Conservation (phyloP, 305 asterid genomes). For the Lippia alba region DNA sequence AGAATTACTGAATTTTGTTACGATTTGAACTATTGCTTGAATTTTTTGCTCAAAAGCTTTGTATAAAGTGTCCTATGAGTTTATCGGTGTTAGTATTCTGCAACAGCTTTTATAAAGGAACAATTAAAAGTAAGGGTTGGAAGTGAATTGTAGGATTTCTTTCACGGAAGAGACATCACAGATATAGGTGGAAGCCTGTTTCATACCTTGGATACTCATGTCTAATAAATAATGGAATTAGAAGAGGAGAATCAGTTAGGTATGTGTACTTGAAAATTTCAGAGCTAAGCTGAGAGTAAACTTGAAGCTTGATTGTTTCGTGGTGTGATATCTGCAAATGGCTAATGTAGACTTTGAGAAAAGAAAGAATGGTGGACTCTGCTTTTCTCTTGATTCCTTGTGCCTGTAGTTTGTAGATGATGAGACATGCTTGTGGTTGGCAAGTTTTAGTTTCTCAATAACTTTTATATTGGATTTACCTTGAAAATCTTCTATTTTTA, state of each 20-base stretch:
- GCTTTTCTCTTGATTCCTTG: conserved; percentile 23
- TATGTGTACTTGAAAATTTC: conserved; percentile 2
- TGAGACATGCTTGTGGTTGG: background rate
- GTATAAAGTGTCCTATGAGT: conserved; percentile 1
- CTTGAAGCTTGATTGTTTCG: conserved; percentile 20
- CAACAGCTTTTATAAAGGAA: conserved; percentile 1
- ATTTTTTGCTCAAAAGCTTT: conserved; percentile 7
- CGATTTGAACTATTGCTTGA: background rate
- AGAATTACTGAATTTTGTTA: background rate
- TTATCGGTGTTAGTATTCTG: background rate
- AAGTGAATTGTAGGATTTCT: conserved; percentile 7
- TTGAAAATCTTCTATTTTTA: background rate
- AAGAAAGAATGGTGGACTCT: conserved; percentile 7
- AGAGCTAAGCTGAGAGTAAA: conserved; percentile 7
- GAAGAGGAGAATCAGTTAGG: background rate
- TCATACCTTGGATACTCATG: conserved; percentile 10
- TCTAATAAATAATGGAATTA: conserved; percentile 7
- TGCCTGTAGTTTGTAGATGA: conserved; percentile 18
- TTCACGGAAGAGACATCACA: background rate
- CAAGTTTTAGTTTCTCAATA: conserved; percentile 12
- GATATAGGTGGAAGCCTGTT: conserved; percentile 3
- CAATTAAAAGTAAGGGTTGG: conserved; percentile 14
- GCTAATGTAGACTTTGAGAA: conserved; percentile 22
- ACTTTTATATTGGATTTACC: conserved; percentile 10
- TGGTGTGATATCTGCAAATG: conserved; percentile 19